Evolutionary conservation across 2,329 filamentous ascomycete species (phyloP), one percentile per base, ranked within the genome.

Genomic region (Trichoderma koningii): DNA sequence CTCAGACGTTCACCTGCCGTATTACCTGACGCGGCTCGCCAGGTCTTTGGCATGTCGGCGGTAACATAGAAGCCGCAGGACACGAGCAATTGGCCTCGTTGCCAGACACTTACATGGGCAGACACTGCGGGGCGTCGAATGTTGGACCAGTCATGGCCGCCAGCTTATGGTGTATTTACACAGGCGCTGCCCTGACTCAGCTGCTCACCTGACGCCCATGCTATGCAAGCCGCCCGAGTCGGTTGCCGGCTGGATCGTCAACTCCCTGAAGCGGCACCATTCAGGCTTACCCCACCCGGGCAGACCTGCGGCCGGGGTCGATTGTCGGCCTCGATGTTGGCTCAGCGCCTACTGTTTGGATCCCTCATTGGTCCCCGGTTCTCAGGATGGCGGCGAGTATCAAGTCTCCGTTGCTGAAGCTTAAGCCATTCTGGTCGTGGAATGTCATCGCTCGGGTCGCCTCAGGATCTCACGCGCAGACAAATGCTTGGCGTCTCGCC

Each of bases 131-230:
- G 21, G 21, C 60, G 61, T 55, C 42, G 48, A 50, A 50, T 42
- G 42, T 19, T 53, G 19, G 19, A n/a, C 50, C 42, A 55, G 51
- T 63, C 60, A 63, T 47, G 47, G 21, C 57, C 50, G 50, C 50
- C n/a, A 61, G 41, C 59, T 63, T 56, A 63, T 28, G 52, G 52
- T 15, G 51, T 55, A 50, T 28, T 53, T 30, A 23, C n/a, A 50
- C 38, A 48, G 52, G 61, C 62, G 45, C 21, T 23, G 21, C 53
- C 62, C 59, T 66, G 61, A 60, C 60, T 66, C 65, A 64, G 60
- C 60, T 60, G 63, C 68, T 69, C 68, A 69, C 67, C 68, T 69
- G 68, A 69, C 66, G 62, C 66, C 52, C 9, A 51, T 42, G 28
- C 56, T 44, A 68, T 69, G 68, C 68, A 66, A 44, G 64, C 56